Percentiles rank a stretch among this genome's conserved stretches.
phyloP scores from a whole-genome alignment of 2,329 filamentous ascomycete species.

The Pseudogymnoascus sp. region DNA sequence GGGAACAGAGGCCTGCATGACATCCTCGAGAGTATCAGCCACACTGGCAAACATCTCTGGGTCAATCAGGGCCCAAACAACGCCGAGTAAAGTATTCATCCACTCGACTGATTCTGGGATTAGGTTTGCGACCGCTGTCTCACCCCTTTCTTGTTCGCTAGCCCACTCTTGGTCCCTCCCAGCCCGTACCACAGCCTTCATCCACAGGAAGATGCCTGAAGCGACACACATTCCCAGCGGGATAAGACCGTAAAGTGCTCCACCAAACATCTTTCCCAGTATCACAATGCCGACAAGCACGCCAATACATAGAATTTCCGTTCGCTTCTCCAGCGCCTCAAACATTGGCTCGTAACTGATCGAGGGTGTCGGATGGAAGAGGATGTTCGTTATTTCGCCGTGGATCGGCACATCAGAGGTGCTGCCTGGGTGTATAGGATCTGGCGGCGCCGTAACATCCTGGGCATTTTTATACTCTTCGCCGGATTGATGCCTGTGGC shows the following conservation, averaged over 20 bases:
- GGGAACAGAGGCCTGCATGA: conserved; percentile 94
- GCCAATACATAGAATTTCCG: conserved; percentile 58
- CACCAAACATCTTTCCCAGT: conserved; percentile 71
- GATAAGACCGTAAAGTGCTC: conserved; percentile 65
- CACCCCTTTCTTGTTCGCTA: conserved; percentile 73
- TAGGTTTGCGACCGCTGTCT: conserved; percentile 76
- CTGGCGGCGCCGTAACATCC: conserved; percentile 84
- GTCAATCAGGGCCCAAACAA: conserved; percentile 87
- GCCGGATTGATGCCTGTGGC: conserved; percentile 60
- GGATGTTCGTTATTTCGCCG: conserved; percentile 90
- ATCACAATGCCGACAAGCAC: conserved; percentile 69
- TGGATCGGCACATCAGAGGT: conserved; percentile 94
- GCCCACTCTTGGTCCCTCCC: conserved; percentile 82
- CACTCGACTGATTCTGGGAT: conserved; percentile 91
- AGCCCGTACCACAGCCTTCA: conserved; percentile 75
- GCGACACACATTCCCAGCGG: conserved; percentile 63
- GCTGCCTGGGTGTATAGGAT: conserved; percentile 69
- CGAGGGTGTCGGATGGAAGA: conserved; percentile 90
- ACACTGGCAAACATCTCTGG: conserved; percentile 90
- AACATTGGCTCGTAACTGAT: conserved; percentile 89
- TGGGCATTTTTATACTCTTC: conserved; percentile 78
- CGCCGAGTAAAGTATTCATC: conserved; percentile 81
- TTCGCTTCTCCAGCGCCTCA: conserved; percentile 62
- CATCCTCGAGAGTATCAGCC: conserved; percentile 88
- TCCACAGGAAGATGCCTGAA: conserved; percentile 80